These are phyloP conservation scores for Ceratopteris richardii DNA, from an alignment of 75 land plant species.

Conservation along the genomic window DNA sequence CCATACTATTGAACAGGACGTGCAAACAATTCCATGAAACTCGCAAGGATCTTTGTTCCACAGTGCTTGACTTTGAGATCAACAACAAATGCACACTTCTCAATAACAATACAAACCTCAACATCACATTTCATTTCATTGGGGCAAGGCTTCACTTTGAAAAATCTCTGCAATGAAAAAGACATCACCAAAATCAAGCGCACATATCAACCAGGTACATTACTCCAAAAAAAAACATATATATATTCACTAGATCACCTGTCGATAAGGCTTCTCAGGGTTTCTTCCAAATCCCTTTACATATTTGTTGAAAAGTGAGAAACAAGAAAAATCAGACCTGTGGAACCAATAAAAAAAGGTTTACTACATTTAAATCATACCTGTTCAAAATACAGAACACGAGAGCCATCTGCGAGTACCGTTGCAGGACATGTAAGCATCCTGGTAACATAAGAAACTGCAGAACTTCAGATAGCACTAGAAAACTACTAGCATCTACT, in stretches of 20 bases:
- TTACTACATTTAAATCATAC: too few species aligned
- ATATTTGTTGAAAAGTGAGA: slow-evolving; percentile 1
- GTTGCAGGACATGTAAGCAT: slow-evolving; percentile 85
- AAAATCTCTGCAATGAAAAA: slow-evolving; percentile 67
- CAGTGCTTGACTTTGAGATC: too few species aligned
- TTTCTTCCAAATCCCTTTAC: slow-evolving; percentile 92
- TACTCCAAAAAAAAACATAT: background rate
- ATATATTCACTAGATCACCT: slow-evolving; percentile 32
- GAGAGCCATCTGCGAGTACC: slow-evolving; percentile 78
- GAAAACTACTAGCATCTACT: background rate
- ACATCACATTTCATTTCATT: slow-evolving; percentile 99
- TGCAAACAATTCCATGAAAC: too few species aligned
- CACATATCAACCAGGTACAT: background rate
- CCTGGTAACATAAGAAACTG: slow-evolving; percentile 27
- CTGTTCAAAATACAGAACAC: slow-evolving; percentile 84
- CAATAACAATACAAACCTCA: slow-evolving; percentile 67
- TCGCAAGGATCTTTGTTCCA: too few species aligned
- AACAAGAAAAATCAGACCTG: background rate
- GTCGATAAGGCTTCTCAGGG: slow-evolving; percentile 92
- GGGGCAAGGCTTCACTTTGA: slow-evolving; percentile 92
- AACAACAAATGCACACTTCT: too few species aligned
- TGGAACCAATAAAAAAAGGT: too few species aligned
- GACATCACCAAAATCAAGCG: background rate
- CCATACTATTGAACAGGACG: too few species aligned
- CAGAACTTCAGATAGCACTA: background rate